Base-by-base conservation (phyloP, 164 flowering plant species). In the Piper longum region DNA sequence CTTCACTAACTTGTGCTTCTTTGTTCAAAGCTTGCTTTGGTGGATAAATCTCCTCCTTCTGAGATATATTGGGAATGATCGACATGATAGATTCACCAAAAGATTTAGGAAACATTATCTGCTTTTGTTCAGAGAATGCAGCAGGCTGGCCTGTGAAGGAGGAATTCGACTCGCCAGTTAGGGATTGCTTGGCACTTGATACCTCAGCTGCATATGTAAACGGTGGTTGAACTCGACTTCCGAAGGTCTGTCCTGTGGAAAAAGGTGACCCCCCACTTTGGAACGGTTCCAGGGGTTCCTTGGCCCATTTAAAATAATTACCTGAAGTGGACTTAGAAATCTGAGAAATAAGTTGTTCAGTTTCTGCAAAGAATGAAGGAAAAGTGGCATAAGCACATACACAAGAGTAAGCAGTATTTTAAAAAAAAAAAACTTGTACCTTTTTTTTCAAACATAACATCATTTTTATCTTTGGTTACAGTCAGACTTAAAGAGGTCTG, bases 271-370 rank as follows among this genome's bases (percentile, higher is more conserved):
- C 74, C 3, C 64, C 55, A 65, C 70, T 41, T 41, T 76, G 74
- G 5, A 66, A 62, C 54, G 74, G 57, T 59, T 60, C 74, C 19
- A 69, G 54, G 60, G 42, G 44, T 26, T 75, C 75, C 62, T 67
- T 67, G 48, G 70, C 71, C 78, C 74, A 71, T 60, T 69, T 72
- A 71, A 76, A 77, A 17, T 68, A 69, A 54, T 72, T 70, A 64
- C 62, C 63, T 70, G 76, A 64, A 56, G 68, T 64, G 42, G 61
- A 65, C 69, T 64, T 69, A 54, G 78, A 65, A 16, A 65, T 56
- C 64, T 71, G 72, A 63, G 54, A 63, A 16, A 51, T 65, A 62
- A 16, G 55, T 65, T 52, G 51, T 63, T 77, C 74, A 70, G 65
- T 58, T 57, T 73, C 87, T 81, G 74, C 69, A 64, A 26, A 59